Base-by-base conservation (phyloP, 2,329 filamentous ascomycete genomes). In the Ceratocystis alfenasii region DNA sequence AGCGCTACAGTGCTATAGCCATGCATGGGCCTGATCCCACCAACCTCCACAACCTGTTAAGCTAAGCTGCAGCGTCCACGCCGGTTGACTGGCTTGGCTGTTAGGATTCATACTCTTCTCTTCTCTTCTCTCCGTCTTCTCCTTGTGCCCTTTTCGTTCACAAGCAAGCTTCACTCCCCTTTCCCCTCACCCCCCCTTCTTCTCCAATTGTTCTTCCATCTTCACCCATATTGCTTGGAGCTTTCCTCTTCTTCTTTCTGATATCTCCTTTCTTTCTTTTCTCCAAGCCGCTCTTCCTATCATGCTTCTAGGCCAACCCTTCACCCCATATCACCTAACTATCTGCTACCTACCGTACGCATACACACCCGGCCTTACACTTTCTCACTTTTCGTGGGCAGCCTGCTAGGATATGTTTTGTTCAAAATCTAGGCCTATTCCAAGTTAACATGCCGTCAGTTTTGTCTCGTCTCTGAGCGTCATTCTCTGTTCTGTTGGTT, bases 351-450 rank as follows among this genome's bases (percentile, higher is more conserved):
- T n/a, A 30, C 28, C 55, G 30, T 36, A 28, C 53, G 17, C 20
- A 57, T 57, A 59, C 53, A 59, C 53, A 20, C 28, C 53, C 17
- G n/a, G 28, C 5, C 28, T n/a, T 59, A n/a, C 2, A 15, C 7
- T 59, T 36, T 28, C 55, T 59, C 30, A 6, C 15, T 7, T n/a
- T 59, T 36, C 17, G 36, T 41, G 36, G 36, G 36, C 12, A 59
- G n/a, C 12, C 22, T 59, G 28, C 55, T n/a, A 8, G 55, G 55
- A 59, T 36, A 59, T 59, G 55, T 15, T n/a, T 59, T 33, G 17
- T 59, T 59, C 55, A 59, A 59, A 59, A 59, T 59, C 55, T 59
- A 33, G 22, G 55, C 55, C 25, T 59, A 36, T 59, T 59, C 55
- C 55, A 33, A 33, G 48, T 53, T 59, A 17, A 8, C 17, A 36